Percentiles rank a stretch among this genome's conserved stretches.
Conservation (phyloP, 2,329 filamentous ascomycete species). For the Pseudovirgaria hyperparasitica region DNA sequence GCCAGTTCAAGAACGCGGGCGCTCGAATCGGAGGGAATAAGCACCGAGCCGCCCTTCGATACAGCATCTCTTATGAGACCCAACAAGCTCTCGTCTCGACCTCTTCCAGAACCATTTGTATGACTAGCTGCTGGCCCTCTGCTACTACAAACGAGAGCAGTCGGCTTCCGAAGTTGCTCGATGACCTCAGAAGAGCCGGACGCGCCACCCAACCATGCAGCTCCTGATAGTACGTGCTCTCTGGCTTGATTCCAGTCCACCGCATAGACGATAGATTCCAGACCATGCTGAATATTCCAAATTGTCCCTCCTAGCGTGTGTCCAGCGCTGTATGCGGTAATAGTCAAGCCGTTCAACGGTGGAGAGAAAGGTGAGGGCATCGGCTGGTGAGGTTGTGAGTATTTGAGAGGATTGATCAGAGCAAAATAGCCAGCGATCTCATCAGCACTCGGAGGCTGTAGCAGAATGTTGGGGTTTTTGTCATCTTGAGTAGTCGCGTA, state of each 20-base stretch:
- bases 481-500: conserved; percentile 40
- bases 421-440: conserved; percentile 91
- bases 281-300: conserved; percentile 94
- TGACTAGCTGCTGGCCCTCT: too few species aligned
- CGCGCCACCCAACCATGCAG: conserved; percentile 80
- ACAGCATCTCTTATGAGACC: conserved; percentile 71
- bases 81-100: conserved; percentile 74
- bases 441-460: conserved; percentile 62
- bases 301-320: conserved; percentile 94
- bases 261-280: conserved; percentile 94
- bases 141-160: conserved; percentile 84
- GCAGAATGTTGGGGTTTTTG: conserved; percentile 37
- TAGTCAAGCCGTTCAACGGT: conserved; percentile 77
- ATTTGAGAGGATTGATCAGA: conserved; percentile 83
- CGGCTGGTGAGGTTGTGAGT: conserved; percentile 90
- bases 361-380: conserved; percentile 77
- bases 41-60: conserved; percentile 70
- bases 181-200: conserved; percentile 79
- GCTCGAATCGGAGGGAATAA: conserved; percentile 91
- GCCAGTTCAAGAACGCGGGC: conserved; percentile 87
- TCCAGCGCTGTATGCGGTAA: conserved; percentile 93
- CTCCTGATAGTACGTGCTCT: conserved; percentile 87
- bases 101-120: conserved; percentile 68
- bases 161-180: conserved; percentile 85
- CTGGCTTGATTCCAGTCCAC: conserved; percentile 98